phyloP scores from a whole-genome alignment of 108 stramenopile genomes.

The Discostella stelligeroides region DNA sequence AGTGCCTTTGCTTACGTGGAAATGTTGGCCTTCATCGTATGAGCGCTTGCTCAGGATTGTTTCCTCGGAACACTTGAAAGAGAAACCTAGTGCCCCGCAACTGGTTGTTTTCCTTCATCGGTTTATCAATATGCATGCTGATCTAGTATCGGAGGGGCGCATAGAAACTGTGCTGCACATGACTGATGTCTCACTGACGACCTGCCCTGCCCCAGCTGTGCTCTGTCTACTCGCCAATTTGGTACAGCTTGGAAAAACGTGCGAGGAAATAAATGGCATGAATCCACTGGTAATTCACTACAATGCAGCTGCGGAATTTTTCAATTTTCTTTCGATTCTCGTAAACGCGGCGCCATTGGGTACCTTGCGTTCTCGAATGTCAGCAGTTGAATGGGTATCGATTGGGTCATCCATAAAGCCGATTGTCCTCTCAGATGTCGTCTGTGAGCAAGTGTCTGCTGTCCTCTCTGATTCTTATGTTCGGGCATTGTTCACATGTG shows the following conservation, averaged over 20 bases:
- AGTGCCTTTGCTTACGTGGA: constrained; percentile 80
- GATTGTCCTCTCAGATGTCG: constrained; percentile 68
- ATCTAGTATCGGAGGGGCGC: constrained; percentile 47
- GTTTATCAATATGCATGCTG: constrained; percentile 44
- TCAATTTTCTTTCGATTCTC: constrained; percentile 66
- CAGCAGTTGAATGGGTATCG: constrained; percentile 81
- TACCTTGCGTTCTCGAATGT: constrained; percentile 66
- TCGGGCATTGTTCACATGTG: constrained; percentile 64
- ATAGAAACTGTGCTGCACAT: constrained; percentile 50
- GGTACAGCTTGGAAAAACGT: constrained; percentile 61
- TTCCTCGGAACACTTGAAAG: not conserved
- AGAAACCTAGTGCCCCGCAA: constrained; percentile 30
- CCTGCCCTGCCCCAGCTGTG: constrained; percentile 67
- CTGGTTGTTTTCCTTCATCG: constrained; percentile 48
- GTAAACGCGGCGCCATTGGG: constrained; percentile 74
- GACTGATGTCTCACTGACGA: constrained; percentile 60
- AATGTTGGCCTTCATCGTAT: constrained; percentile 39
- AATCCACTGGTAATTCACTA: constrained; percentile 46
- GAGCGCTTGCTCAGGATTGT: constrained; percentile 11
- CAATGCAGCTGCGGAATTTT: constrained; percentile 56
- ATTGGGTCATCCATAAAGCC: constrained; percentile 74
- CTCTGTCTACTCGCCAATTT: constrained; percentile 77
- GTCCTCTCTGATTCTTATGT: constrained; percentile 68
- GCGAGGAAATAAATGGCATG: constrained; percentile 57
- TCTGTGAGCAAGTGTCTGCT: constrained; percentile 73